Evolutionary conservation across 345 rosid species (phyloP).

Genomic region (Odontarrhena argentea): DNA sequence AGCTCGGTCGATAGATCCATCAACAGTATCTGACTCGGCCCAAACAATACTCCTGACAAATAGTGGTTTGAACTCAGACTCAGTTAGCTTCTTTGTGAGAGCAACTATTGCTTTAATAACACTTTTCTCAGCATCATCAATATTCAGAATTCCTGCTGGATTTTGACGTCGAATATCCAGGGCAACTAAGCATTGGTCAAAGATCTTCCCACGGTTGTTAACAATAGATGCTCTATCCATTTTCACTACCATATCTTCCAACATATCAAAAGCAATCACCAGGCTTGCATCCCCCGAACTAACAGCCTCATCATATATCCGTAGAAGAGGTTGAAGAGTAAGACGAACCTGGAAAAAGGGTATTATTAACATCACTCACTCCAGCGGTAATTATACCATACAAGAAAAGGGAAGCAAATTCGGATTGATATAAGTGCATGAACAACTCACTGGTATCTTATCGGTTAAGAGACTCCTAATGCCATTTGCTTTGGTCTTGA

Average conservation of each 20-base stretch:
- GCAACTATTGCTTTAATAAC: constrained; percentile 60
- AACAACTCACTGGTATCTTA: constrained; percentile 75
- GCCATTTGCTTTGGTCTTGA: constrained; percentile 67
- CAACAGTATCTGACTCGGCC: constrained; percentile 70
- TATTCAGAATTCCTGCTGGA: constrained; percentile 56
- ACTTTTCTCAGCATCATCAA: constrained; percentile 70
- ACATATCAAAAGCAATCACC: constrained; percentile 72
- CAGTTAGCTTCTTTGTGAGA: constrained; percentile 91
- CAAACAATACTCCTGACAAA: constrained; percentile 78
- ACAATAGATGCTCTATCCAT: constrained; percentile 78
- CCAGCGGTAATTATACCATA: neutral
- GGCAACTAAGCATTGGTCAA: constrained; percentile 76
- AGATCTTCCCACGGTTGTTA: constrained; percentile 65
- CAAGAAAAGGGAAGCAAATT: neutral
- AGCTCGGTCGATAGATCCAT: constrained; percentile 57
- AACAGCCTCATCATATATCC: constrained; percentile 64
- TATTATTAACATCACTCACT: constrained; percentile 19
- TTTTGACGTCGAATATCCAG: constrained; percentile 82
- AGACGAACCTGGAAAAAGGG: constrained; percentile 71
- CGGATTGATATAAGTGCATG: constrained; percentile 9
- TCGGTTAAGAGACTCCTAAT: constrained; percentile 67
- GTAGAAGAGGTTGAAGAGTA: constrained; percentile 74
- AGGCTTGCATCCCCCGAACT: constrained; percentile 74
- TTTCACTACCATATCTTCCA: constrained; percentile 56
- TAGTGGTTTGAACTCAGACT: constrained; percentile 91